These are phyloP conservation scores for Pleomassaria siparia DNA, from an alignment of 2,329 filamentous ascomycete genomes.

Conservation along the genomic window DNA sequence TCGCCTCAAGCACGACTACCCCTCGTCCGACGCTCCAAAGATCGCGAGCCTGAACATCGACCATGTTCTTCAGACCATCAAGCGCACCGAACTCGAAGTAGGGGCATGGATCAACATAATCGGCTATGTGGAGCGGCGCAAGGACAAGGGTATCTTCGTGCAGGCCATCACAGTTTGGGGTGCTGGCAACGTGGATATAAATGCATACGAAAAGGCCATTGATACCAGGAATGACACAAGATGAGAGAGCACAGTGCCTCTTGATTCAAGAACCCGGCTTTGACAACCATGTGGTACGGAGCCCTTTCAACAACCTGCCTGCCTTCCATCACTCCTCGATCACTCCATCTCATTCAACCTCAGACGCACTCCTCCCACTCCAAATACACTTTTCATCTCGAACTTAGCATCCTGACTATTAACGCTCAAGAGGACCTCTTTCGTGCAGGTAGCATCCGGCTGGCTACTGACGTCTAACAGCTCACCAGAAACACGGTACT, in stretches of 20 bases:
- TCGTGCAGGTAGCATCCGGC: conserved; percentile 13
- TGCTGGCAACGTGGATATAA: conserved; percentile 70
- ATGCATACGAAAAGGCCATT: conserved; percentile 66
- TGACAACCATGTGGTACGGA: too few species aligned
- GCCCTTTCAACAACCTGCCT: too few species aligned
- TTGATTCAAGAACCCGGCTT: too few species aligned
- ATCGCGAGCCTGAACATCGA: conserved; percentile 68
- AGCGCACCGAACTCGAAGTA: conserved; percentile 63
- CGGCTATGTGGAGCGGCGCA: conserved; percentile 63
- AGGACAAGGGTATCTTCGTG: conserved; percentile 49
- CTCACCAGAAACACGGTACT: conserved; percentile 16
- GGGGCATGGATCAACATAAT: conserved; percentile 91
- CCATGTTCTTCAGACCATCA: conserved; percentile 68
- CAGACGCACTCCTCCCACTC: conserved; percentile 17
- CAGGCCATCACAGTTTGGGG: conserved; percentile 80
- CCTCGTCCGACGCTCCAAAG: conserved; percentile 42
- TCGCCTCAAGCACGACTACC: conserved; percentile 68
- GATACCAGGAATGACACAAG: conserved; percentile 14
- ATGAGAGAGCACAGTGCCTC: too few species aligned
- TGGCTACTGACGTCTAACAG: conserved; percentile 19
- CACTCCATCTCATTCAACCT: too few species aligned
- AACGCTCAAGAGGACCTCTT: conserved; percentile 13
- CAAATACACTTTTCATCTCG: conserved; percentile 15
- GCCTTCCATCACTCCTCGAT: too few species aligned
- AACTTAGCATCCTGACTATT: conserved; percentile 23